Evolutionary conservation across 2,329 filamentous ascomycete genomes (phyloP), one percentile per base, ranked within the genome.

Genomic region (Xylariaceae sp.): DNA sequence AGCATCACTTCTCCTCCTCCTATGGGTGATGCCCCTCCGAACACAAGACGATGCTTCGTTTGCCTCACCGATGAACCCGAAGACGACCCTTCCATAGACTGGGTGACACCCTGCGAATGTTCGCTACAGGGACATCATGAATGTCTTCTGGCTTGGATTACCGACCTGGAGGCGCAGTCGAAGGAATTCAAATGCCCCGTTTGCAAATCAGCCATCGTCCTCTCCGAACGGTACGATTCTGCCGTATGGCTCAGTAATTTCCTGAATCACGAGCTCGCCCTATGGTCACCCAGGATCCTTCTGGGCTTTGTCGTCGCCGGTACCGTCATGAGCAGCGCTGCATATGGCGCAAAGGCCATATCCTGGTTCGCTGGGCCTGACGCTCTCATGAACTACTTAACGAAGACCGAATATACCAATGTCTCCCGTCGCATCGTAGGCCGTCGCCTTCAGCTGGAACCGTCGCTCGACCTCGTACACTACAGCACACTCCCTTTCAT

Each of bases 21-120:
- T 7, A 35, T 42, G 7, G 58, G 56, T 29, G 62, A 61, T 9
- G 59, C 60, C 39, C 50, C 62, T 8, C 52, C 62, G 30, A 57
- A 63, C 40, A 65, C 64, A 30, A 73, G 73, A 48, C 76, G 74
- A 65, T 86, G 83, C 74, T 86, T 84, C 71, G 83, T 86, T 64
- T 86, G 83, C 66, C 75, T 85, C 32, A 76, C 75, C 59, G 82
- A 82, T 48, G 74, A 83, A 59, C 73, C 74, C 30, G 76, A 82
- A 40, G 71, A 68, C 7, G 70, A 73, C 26, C 66, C 76, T 6
- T 75, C 79, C 3, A 69, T 72, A 45, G 71, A 75, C 52, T 99
- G 94, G 92, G 85, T 89, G 44, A 88, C 87, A 52, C 91, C 94
- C 1, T 99, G 94, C 69, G 87, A 87, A 0, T 99, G 94, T 72